A percentile compares a stretch with the other conserved stretches of the same genome.
Conservation (phyloP, 768 basidiomycete species). For the Obba rivulosa region DNA sequence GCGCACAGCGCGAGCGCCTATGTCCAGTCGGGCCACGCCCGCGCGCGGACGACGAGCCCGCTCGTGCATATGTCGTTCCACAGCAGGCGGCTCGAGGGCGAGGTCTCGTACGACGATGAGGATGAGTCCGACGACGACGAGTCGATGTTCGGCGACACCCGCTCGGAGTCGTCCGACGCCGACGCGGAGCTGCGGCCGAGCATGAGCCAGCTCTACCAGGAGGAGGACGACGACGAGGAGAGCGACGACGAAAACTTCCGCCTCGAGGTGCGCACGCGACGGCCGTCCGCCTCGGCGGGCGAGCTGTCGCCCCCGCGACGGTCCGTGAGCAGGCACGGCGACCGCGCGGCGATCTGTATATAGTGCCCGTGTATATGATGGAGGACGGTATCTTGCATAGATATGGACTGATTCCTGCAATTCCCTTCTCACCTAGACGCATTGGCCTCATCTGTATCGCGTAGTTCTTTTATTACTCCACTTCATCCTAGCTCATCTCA, state of each 20-base stretch:
- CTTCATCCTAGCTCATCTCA: neutral
- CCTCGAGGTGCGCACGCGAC: constrained; percentile 24
- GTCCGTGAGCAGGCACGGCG: constrained; percentile 8
- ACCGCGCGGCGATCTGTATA: constrained; percentile 18
- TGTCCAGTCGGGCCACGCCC: constrained; percentile 17
- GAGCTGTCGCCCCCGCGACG: constrained; percentile 14
- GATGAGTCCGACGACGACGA: constrained; percentile 14
- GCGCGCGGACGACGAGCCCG: constrained; percentile 31
- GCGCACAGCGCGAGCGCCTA: constrained; percentile 10
- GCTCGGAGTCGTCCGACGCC: constrained; percentile 3
- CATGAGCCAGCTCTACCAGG: constrained; percentile 28
- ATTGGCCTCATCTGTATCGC: constrained; percentile 1
- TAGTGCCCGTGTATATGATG: constrained; percentile 5
- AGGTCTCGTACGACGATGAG: constrained; percentile 23
- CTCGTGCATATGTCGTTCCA: constrained; percentile 26
- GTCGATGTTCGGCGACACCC: neutral
- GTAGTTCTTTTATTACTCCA: neutral
- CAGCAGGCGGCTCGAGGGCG: constrained; percentile 5
- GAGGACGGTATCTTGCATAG: constrained; percentile 12
- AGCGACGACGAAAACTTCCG: constrained; percentile 28
- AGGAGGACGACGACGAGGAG: constrained; percentile 31
- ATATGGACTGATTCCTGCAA: constrained; percentile 12
- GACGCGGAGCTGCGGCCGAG: constrained; percentile 27
- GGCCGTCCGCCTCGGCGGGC: constrained; percentile 15
- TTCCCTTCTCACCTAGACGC: neutral